Base-by-base conservation (phyloP, 352 stramenopile species). In the Globisporangium echinulatum region DNA sequence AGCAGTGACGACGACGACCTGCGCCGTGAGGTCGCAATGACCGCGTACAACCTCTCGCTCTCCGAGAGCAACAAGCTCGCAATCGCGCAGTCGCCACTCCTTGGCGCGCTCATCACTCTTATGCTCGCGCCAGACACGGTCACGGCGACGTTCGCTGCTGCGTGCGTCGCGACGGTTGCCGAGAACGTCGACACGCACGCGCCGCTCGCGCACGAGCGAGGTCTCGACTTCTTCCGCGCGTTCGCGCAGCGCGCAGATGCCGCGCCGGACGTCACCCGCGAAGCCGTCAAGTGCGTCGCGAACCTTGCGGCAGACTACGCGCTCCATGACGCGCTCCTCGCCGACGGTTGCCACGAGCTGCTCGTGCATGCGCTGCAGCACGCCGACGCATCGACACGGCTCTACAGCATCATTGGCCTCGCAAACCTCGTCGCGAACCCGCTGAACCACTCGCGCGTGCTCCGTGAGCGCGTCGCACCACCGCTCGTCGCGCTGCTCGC, bases 41-140 rank as follows among this genome's bases (percentile, higher is more conserved):
- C 92, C 6, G 43, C 95, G 2, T 97, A 94, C 67, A 96, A 97
- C 19, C 71, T 98, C 8, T 94, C 86, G 39, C 77, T 99, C 10
- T 90, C 96, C 38, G 94, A 99, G 69, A 79, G 88, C 13, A 98
- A 98, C 72, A 99, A 98, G 72, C 71, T 97, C 6, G 80, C 87
- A 36, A 92, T 99, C 58, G 86, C 91, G 0, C 68, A 67, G 17
- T 97, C 89, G 5, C 82, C 87, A 19, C 64, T 92, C 36, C 73
- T 97, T 65, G 70, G 73, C 4, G 74, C 80, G 25, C 67, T 98
- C 40, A 83, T 98, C 37, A 82, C 69, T 19, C 74, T 99, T 15
- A 89, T 96, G 74, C 64, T 94, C 19, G 85, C 82, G 37, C 61
- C 51, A 6, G 90, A 99, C 67, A 68, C 83, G 14, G 44, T 72